These are phyloP conservation scores for Cylindrotheca closterium DNA, from an alignment of 108 stramenopile genomes.

Conservation along the genomic window DNA sequence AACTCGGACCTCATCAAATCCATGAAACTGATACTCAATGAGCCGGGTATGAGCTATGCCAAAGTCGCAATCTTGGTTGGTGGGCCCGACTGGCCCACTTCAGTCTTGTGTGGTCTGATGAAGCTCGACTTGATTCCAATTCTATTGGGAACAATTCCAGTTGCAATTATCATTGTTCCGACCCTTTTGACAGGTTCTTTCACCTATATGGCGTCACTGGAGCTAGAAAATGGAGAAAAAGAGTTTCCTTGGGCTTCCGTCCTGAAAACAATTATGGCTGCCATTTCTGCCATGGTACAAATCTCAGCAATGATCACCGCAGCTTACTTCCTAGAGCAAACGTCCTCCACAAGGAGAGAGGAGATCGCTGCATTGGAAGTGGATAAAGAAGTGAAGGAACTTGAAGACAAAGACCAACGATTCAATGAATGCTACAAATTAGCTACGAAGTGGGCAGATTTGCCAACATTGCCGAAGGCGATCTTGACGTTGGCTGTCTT, in stretches of 20 bases:
- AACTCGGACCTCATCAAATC: slow-evolving; percentile 50
- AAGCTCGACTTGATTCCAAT: slow-evolving; percentile 45
- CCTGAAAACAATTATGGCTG: slow-evolving; percentile 38
- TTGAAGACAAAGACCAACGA: slow-evolving; percentile 43
- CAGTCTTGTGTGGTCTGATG: slow-evolving; percentile 66
- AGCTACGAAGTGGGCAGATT: slow-evolving; percentile 37
- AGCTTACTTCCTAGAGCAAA: slow-evolving; percentile 50
- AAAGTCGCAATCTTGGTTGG: slow-evolving; percentile 65
- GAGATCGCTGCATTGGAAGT: slow-evolving; percentile 46
- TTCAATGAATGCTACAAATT: slow-evolving; percentile 35
- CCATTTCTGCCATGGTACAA: slow-evolving; percentile 51
- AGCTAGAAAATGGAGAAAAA: slow-evolving; percentile 28
- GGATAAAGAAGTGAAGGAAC: slow-evolving; percentile 47
- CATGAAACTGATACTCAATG: slow-evolving; percentile 40
- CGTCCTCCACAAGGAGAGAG: slow-evolving; percentile 26
- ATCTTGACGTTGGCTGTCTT: slow-evolving; percentile 18
- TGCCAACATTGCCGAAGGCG: slow-evolving; percentile 31
- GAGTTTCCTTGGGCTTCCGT: slow-evolving; percentile 49
- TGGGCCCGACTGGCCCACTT: slow-evolving; percentile 63
- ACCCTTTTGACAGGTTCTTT: slow-evolving; percentile 56
- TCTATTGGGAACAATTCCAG: slow-evolving; percentile 58
- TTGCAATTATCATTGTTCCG: slow-evolving; percentile 54
- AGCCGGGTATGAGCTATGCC: slow-evolving; percentile 39
- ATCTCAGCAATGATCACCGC: slow-evolving; percentile 54
- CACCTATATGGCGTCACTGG: slow-evolving; percentile 44